Base-by-base conservation (phyloP, 2,329 filamentous ascomycete species). In the Aschersonia sp. region DNA sequence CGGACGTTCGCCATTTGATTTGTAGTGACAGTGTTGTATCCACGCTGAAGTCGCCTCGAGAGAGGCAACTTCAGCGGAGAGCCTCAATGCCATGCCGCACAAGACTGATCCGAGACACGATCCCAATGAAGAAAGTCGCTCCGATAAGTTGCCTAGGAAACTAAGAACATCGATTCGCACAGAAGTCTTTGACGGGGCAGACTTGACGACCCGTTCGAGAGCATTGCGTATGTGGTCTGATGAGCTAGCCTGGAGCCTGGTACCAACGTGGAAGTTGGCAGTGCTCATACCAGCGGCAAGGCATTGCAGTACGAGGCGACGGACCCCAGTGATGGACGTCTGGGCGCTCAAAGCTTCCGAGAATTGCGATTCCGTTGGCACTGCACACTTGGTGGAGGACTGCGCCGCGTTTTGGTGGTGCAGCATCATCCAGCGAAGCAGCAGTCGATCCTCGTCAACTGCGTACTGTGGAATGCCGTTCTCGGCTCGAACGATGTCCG, bases 131-230 rank as follows among this genome's bases (percentile, higher is more conserved):
- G 59, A 54, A 7, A 69, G 54, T 43, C 59, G 61, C 43, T 66
- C 56, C 30, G 58, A 53, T 10, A 73, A 47, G 51, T 71, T 69
- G 47, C 70, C 67, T 30, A 73, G 52, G 45, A 73, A 62, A 1
- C 56, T 51, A 40, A 72, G 54, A 9, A 52, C 52, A 45, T 60
- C 52, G 5, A 53, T 50, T 10, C 30, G 46, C n/a, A 45, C 38
- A 29, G 45, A 31, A 6, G 40, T 44, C 38, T 50, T 44, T 6
- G 46, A 38, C n/a, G 47, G n/a, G 31, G 48, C 20, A 30, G 50
- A 42, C 30, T 35, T 29, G 30, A 58, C 45, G 7, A 59, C 49
- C 9, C 48, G 53, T 38, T 51, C 51, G 48, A 56, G 63, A 4
- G 54, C 51, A 12, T 51, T 43, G 43, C 59, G 59, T 38, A 61